phyloP scores from a whole-genome alignment of 2,329 filamentous ascomycete species.

The Colletotrichum abscissum region DNA sequence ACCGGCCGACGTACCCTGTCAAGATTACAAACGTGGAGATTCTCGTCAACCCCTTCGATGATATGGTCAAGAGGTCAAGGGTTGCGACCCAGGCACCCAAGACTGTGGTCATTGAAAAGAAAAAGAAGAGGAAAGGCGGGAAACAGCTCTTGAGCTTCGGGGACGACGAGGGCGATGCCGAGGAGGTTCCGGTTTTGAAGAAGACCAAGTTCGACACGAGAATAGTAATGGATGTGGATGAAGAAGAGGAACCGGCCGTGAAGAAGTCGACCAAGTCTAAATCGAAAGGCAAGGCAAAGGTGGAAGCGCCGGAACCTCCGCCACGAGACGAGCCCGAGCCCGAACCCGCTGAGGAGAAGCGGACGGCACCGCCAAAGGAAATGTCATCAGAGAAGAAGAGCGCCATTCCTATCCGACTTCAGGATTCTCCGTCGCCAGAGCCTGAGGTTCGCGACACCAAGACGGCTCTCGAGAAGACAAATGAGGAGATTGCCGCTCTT shows the following conservation, averaged over 20 bases:
- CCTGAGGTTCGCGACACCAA: slow-evolving; percentile 50
- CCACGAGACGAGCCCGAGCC: neutral
- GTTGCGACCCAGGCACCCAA: slow-evolving; percentile 62
- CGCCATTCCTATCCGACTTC: slow-evolving; percentile 12
- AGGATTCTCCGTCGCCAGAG: slow-evolving; percentile 48
- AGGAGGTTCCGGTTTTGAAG: slow-evolving; percentile 71
- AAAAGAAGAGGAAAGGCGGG: slow-evolving; percentile 78
- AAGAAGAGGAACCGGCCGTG: slow-evolving; percentile 51
- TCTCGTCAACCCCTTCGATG: slow-evolving; percentile 83
- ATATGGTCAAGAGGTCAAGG: slow-evolving; percentile 78
- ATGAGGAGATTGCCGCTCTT: slow-evolving; percentile 82
- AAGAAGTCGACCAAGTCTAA: slow-evolving; percentile 44
- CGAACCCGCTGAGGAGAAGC: slow-evolving; percentile 30
- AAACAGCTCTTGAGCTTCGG: slow-evolving; percentile 85
- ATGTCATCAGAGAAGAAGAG: slow-evolving; percentile 17
- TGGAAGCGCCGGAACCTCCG: slow-evolving; percentile 20
- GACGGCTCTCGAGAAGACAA: slow-evolving; percentile 74
- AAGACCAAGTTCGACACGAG: slow-evolving; percentile 84
- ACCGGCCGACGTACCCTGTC: slow-evolving; percentile 87
- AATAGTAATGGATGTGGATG: slow-evolving; percentile 69
- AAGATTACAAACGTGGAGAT: slow-evolving; percentile 82
- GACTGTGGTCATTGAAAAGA: slow-evolving; percentile 59
- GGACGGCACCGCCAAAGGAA: slow-evolving; percentile 40
- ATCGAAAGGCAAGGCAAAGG: slow-evolving; percentile 45
- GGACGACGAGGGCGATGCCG: slow-evolving; percentile 73